phyloP scores from a whole-genome alignment of 257 asterid species.

The Paraleonurus japonicus region DNA sequence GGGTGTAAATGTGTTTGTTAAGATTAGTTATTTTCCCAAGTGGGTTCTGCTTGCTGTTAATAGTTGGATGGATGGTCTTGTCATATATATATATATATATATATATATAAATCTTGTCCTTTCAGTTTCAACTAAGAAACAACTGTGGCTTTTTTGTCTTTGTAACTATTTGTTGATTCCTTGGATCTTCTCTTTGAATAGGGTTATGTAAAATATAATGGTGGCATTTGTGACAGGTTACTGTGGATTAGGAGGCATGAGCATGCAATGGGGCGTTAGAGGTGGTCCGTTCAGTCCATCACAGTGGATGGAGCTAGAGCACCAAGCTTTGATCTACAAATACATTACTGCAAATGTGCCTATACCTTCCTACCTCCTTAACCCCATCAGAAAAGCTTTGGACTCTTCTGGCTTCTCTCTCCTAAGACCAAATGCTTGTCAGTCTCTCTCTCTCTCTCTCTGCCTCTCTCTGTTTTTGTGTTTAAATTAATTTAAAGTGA shows the following conservation, averaged over 20 bases:
- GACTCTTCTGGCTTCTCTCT: conserved; percentile 59
- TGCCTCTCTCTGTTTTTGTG: background rate
- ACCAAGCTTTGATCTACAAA: conserved; percentile 84
- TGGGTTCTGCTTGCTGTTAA: conserved; percentile 24
- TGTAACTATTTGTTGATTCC: background rate
- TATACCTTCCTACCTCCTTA: conserved; percentile 62
- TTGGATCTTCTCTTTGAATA: too few relatives aligned
- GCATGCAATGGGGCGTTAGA: conserved; percentile 46
- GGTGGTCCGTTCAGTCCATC: conserved; percentile 69
- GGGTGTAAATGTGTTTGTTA: background rate
- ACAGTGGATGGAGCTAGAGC: conserved; percentile 80
- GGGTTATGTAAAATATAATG: too few relatives aligned
- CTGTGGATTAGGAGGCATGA: conserved; percentile 41
- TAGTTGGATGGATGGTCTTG: conserved; percentile 25
- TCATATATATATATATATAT: too few relatives aligned
- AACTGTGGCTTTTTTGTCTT: background rate
- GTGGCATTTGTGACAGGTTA: conserved; percentile 48
- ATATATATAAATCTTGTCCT: conserved; percentile 21
- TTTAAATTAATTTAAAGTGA: background rate
- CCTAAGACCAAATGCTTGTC: conserved; percentile 56
- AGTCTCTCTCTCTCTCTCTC: conserved; percentile 30
- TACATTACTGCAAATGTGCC: conserved; percentile 70
- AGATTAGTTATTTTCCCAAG: conserved; percentile 10
- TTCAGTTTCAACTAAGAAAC: background rate
- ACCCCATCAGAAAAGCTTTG: conserved; percentile 68